phyloP scores from a whole-genome alignment of 2,329 filamentous ascomycete genomes.

The Pseudogymnoascus sp. region DNA sequence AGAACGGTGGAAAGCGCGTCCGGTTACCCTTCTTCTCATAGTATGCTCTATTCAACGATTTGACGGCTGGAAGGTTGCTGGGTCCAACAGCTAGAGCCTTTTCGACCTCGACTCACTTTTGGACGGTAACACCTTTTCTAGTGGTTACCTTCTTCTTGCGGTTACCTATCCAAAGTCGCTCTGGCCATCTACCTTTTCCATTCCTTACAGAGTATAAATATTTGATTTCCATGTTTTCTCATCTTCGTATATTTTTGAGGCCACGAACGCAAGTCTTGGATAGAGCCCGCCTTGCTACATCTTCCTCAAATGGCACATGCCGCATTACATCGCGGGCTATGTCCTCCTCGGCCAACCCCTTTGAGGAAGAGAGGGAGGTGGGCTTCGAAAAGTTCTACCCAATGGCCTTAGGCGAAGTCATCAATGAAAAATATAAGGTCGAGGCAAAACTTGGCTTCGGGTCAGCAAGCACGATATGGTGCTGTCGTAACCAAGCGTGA shows the following conservation, averaged over 20 bases:
- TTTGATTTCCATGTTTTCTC: constrained; percentile 18
- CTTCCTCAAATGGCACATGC: constrained; percentile 15
- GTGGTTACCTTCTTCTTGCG: too few relatives aligned
- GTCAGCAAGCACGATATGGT: constrained; percentile 37
- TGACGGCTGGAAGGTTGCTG: not conserved
- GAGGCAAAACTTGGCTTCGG: constrained; percentile 39
- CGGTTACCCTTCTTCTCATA: not conserved
- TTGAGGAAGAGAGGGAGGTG: constrained; percentile 21
- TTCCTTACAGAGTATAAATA: too few relatives aligned
- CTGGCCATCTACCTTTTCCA: too few relatives aligned
- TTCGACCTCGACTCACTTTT: too few relatives aligned
- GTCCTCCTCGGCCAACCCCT: constrained; percentile 14
- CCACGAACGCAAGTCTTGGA: constrained; percentile 18
- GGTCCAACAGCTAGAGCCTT: too few relatives aligned
- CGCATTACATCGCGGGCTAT: constrained; percentile 17
- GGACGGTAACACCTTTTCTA: too few relatives aligned
- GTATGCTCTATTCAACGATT: not conserved
- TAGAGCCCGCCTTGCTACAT: constrained; percentile 18
- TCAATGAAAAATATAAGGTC: constrained; percentile 30
- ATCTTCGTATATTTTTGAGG: constrained; percentile 17
- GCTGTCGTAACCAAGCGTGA: constrained; percentile 31
- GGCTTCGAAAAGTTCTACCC: constrained; percentile 21
- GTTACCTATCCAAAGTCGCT: too few relatives aligned
- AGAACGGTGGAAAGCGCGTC: not conserved
- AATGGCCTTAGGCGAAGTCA: constrained; percentile 21